Conservation (phyloP, 2,329 filamentous ascomycete species). For the Colletotrichum sp. region DNA sequence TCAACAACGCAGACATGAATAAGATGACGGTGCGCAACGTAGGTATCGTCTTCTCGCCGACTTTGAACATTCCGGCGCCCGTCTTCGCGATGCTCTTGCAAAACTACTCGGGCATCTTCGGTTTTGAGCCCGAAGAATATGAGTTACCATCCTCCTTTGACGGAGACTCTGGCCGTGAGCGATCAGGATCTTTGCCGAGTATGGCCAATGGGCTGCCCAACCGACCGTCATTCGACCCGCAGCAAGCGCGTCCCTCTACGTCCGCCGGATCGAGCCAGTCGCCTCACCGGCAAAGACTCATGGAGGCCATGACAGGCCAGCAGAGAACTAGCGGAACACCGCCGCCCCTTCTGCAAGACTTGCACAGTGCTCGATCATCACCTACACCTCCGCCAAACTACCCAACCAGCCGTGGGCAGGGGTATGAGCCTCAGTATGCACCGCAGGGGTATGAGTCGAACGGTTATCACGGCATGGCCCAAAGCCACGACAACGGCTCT, state of each 20-base stretch:
- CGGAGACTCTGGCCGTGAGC: conserved; percentile 27
- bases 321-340: conserved; percentile 46
- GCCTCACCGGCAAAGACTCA: conserved; percentile 55
- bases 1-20: conserved; percentile 88
- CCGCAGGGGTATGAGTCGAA: conserved; percentile 30
- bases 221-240: conserved; percentile 33
- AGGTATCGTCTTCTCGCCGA: conserved; percentile 97
- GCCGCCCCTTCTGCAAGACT: conserved; percentile 47
- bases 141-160: conserved; percentile 55
- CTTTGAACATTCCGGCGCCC: conserved; percentile 92
- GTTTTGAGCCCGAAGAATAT: conserved; percentile 69
- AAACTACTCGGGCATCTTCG: conserved; percentile 88
- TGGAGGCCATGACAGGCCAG: conserved; percentile 43
- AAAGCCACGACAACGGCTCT: conserved; percentile 39
- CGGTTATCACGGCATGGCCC: conserved; percentile 18
- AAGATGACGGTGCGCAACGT: conserved; percentile 99
- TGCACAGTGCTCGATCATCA: conserved; percentile 38
- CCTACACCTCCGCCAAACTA: conserved; percentile 49
- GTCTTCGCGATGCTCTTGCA: conserved; percentile 94
- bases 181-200: conserved; percentile 14
- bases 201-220: conserved; percentile 28
- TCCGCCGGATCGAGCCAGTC: conserved; percentile 51
- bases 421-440: conserved; percentile 50
- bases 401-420: conserved; percentile 30
- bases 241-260: conserved; percentile 51